These are phyloP conservation scores for Begonia peltatifolia DNA, from an alignment of 306 rosid genomes.

Conservation along the genomic window DNA sequence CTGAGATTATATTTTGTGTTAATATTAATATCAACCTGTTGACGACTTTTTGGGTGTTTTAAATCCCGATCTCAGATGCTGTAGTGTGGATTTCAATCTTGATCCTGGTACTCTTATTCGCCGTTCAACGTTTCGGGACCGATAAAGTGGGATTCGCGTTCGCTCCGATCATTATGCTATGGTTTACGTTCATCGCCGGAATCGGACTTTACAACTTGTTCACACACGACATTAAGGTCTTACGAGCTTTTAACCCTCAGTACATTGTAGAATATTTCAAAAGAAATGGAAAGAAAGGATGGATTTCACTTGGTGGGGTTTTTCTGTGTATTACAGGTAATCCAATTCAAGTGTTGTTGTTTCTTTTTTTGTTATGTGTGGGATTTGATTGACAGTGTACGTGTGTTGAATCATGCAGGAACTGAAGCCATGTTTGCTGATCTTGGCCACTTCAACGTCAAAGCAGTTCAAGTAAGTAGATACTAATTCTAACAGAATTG, in stretches of 20 bases:
- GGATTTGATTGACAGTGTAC: not conserved
- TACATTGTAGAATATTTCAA: constrained; percentile 27
- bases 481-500: too few species aligned
- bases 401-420: constrained; percentile 16
- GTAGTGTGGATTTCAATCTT: constrained; percentile 38
- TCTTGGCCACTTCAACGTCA: constrained; percentile 69
- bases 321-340: constrained; percentile 46
- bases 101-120: constrained; percentile 28
- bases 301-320: constrained; percentile 56
- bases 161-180: constrained; percentile 36
- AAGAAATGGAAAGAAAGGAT: constrained; percentile 36
- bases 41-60: too few species aligned
- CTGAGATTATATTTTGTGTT: not conserved
- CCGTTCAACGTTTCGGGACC: constrained; percentile 41
- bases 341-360: too few species aligned
- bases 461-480: constrained; percentile 48
- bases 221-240: constrained; percentile 28
- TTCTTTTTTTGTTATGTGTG: not conserved
- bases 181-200: constrained; percentile 43
- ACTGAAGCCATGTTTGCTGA: constrained; percentile 96
- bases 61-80: constrained; percentile 14
- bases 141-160: constrained; percentile 46
- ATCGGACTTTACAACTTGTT: constrained; percentile 46
- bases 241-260: constrained; percentile 44
- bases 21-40: not conserved